phyloP scores from a whole-genome alignment of 306 rosid genomes.

The Abrus pulchellus region DNA sequence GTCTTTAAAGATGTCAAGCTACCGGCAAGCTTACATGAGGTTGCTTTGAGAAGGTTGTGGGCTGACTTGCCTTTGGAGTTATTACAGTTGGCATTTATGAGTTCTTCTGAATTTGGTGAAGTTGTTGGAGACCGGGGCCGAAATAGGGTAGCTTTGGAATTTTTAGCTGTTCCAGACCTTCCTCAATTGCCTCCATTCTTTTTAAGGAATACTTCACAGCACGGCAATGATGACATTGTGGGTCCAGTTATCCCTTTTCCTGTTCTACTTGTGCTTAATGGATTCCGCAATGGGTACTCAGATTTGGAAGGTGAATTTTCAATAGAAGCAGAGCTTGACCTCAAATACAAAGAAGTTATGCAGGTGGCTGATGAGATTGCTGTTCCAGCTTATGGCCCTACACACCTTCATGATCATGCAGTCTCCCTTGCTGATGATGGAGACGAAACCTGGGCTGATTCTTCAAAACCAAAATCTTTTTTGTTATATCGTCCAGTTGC shows the following conservation, averaged over 20 bases:
- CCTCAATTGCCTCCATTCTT: slow-evolving; percentile 79
- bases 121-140: slow-evolving; percentile 44
- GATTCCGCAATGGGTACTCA: slow-evolving; percentile 55
- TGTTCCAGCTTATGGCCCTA: slow-evolving; percentile 40
- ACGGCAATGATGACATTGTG: slow-evolving; percentile 61
- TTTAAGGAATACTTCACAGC: slow-evolving; percentile 61
- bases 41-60: slow-evolving; percentile 71
- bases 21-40: slow-evolving; percentile 64
- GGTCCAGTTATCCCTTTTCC: slow-evolving; percentile 86
- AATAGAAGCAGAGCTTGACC: slow-evolving; percentile 54
- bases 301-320: slow-evolving; percentile 56
- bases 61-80: slow-evolving; percentile 68
- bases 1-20: slow-evolving; percentile 66
- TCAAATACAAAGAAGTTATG: slow-evolving; percentile 59
- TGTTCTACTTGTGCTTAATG: slow-evolving; percentile 62
- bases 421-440: slow-evolving; percentile 67
- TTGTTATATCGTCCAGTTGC: slow-evolving; percentile 51
- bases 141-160: slow-evolving; percentile 57
- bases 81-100: slow-evolving; percentile 64
- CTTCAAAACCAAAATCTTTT: slow-evolving; percentile 54
- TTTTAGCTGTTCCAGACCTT: slow-evolving; percentile 60
- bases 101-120: slow-evolving; percentile 54
- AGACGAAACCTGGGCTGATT: slow-evolving; percentile 55
- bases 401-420: slow-evolving; percentile 41
- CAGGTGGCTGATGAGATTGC: slow-evolving; percentile 57